These are phyloP conservation scores for Colletotrichum simmondsii DNA, from an alignment of 2,329 filamentous ascomycete genomes.

Conservation along the genomic window DNA sequence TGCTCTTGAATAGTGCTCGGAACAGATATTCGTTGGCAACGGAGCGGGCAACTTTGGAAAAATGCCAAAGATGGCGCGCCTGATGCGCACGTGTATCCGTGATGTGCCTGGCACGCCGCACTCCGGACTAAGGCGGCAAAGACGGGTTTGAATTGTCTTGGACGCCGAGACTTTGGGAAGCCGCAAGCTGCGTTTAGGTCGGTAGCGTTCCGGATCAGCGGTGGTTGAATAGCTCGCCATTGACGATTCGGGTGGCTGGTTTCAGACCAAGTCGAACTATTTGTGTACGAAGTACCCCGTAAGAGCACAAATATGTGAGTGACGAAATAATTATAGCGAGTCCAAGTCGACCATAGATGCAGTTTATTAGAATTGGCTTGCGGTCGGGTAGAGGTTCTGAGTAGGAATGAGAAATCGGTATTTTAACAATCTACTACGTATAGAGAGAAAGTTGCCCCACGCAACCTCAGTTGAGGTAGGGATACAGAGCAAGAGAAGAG, in stretches of 20 bases:
- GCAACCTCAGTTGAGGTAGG: too few relatives aligned
- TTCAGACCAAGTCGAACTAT: not conserved
- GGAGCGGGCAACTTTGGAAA: not conserved
- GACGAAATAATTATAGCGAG: not conserved
- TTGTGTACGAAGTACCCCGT: not conserved
- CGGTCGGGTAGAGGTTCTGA: not conserved
- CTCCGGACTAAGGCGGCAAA: not conserved
- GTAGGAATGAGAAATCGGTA: not conserved
- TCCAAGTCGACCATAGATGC: not conserved
- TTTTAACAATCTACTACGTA: not conserved
- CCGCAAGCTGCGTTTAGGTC: slow-evolving; percentile 11
- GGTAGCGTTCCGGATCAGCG: slow-evolving; percentile 1
- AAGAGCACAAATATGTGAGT: not conserved
- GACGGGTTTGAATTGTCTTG: not conserved
- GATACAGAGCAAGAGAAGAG: not conserved
- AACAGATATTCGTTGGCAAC: not conserved
- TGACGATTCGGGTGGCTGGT: slow-evolving; percentile 8
- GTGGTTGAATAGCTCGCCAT: not conserved
- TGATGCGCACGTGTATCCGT: not conserved
- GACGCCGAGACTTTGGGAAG: not conserved
- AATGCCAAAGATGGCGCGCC: not conserved
- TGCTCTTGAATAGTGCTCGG: not conserved
- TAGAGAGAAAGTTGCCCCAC: not conserved
- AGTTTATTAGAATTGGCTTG: not conserved
- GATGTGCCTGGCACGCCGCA: not conserved